A percentile compares a stretch with the other conserved stretches of the same genome.
These are phyloP conservation scores for Calocybe gangraenosa DNA, from an alignment of 768 basidiomycete species.

Conservation along the genomic window DNA sequence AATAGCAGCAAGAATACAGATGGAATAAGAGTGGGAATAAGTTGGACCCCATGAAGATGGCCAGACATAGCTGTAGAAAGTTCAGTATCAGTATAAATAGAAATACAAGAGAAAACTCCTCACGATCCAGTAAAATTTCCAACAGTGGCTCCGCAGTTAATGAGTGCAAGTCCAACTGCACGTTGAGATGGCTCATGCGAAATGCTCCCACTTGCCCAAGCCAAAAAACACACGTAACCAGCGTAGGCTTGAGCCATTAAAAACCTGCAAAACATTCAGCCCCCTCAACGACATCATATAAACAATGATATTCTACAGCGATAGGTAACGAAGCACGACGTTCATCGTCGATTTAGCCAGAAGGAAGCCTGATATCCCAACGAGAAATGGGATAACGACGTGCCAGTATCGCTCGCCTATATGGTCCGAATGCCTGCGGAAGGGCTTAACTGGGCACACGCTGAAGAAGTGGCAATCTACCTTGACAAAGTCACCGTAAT, in stretches of 20 bases:
- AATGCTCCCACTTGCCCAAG: slow-evolving; percentile 51
- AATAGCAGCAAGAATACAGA: slow-evolving; percentile 62
- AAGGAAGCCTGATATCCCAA: slow-evolving; percentile 72
- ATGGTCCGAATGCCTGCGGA: slow-evolving; percentile 75
- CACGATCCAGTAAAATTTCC: slow-evolving; percentile 84
- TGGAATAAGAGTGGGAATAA: slow-evolving; percentile 65
- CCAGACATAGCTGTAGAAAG: slow-evolving; percentile 55
- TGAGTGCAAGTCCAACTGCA: slow-evolving; percentile 74
- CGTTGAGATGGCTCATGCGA: slow-evolving; percentile 78
- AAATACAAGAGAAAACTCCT: slow-evolving; percentile 28
- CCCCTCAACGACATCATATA: not conserved
- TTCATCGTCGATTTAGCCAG: slow-evolving; percentile 72
- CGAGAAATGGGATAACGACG: slow-evolving; percentile 45
- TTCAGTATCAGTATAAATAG: slow-evolving; percentile 1
- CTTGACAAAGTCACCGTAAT: slow-evolving; percentile 49
- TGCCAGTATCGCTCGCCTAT: slow-evolving; percentile 75
- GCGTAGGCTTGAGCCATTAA: slow-evolving; percentile 77
- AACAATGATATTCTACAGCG: slow-evolving; percentile 54
- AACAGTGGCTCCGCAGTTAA: slow-evolving; percentile 78
- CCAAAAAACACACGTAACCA: slow-evolving; percentile 59
- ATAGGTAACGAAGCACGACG: slow-evolving; percentile 62
- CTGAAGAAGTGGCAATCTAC: slow-evolving; percentile 20
- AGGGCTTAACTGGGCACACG: slow-evolving; percentile 2
- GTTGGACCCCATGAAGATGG: slow-evolving; percentile 62
- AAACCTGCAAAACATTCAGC: slow-evolving; percentile 38